These are phyloP conservation scores for Trypanosoma mega DNA, from an alignment of 208 protist genomes.

Conservation along the genomic window DNA sequence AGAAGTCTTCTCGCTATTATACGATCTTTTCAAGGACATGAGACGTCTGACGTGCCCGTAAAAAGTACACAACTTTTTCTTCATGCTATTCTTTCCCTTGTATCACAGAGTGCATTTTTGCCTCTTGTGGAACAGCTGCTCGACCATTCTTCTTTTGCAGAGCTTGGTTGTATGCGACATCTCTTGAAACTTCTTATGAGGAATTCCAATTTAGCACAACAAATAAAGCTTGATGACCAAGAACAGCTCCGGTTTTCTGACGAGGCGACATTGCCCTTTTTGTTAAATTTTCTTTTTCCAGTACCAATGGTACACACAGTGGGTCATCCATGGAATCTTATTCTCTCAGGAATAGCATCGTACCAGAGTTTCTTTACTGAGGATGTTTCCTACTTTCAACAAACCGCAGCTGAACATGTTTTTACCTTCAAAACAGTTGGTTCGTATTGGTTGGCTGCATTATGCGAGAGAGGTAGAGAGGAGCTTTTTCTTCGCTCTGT, in stretches of 20 bases:
- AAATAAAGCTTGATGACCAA: no score
- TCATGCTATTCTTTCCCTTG: conserved; percentile 14
- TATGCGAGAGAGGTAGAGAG: conserved; percentile 7
- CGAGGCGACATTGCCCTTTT: not conserved
- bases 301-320: conserved; percentile 11
- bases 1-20: not conserved
- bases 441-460: conserved; percentile 4
- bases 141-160: no score
- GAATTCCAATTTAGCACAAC: no score
- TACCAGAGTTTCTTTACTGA: conserved; percentile 24
- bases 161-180: no score
- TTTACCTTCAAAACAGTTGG: conserved; percentile 12
- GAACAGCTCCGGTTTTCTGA: not conserved
- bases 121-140: no score
- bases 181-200: no score
- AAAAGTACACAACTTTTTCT: conserved; percentile 12
- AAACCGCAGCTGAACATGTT: not conserved
- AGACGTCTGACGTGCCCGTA: not conserved
- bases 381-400: not conserved
- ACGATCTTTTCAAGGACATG: not conserved
- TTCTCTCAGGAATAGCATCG: conserved; percentile 11
- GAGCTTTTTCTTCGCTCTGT: conserved; percentile 17
- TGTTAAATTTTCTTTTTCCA: conserved; percentile 18
- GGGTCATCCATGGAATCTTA: not conserved
- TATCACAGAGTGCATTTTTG: no score